Evolutionary conservation across 345 rosid species (phyloP), one percentile per base, ranked within the genome.

Genomic region (Eutrema yunnanense): DNA sequence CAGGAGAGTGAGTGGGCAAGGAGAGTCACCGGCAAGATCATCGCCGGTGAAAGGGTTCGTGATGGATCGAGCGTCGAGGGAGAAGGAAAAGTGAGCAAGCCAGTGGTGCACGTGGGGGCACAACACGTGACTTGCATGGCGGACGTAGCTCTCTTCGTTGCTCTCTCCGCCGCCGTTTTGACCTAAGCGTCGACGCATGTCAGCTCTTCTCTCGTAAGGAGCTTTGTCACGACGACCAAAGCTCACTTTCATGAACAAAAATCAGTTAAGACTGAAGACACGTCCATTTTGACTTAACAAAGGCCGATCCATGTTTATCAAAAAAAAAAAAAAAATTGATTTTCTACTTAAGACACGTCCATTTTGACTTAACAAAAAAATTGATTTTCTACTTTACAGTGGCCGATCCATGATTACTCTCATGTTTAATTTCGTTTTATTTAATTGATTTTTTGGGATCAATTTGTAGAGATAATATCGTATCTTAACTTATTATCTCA

Each of bases 171-270:
- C 2, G 98, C 98, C 33, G 82, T 19, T 19, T 90, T 76, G 98
- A 93, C 83, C 82, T 93, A n/a, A 88, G 96, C 73, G 88, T 93
- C 78, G 98, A 90, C 14, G 98, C 97, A 14, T 90, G 97, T 79
- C 79, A 73, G 65, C 86, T 87, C 4, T 93, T 93, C 77, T 88
- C 97, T 5, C 83, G 92, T 73, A 93, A 93, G 79, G 98, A 93
- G 75, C 90, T 93, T 62, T 88, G 90, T 81, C 86, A 83, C 42
- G 87, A 85, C 14, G 87, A 87, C 48, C 86, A 85, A 38, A 94
- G 85, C 47, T 80, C 77, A 22, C 80, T 74, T 56, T 44, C 83
- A 10, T 88, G 65, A 65, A 19, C 22, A 9, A 8, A 14, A 30
- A 26, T 12, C 65, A 41, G 22, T 44, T 16, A 55, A 22, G 72